Percentiles rank a stretch among this genome's conserved stretches.
Conservation (phyloP, 805 yeast species). For the Candida methanosorbosa region DNA sequence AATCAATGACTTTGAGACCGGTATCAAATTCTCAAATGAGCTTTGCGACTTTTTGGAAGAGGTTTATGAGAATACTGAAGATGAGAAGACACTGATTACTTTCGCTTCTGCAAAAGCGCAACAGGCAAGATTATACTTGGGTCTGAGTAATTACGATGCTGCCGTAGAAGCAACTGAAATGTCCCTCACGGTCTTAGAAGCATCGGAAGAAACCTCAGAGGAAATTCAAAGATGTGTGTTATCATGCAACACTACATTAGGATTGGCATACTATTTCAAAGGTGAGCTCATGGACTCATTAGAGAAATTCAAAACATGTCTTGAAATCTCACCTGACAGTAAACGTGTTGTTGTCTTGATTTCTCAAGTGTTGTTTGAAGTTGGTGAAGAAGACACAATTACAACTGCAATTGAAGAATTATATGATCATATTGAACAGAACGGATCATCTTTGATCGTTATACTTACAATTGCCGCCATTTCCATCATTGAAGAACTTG, state of each 20-base stretch:
- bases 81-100: constrained; percentile 32
- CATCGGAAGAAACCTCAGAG: not conserved
- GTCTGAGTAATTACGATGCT: constrained; percentile 39
- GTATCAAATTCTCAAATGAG: constrained; percentile 36
- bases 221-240: constrained; percentile 25
- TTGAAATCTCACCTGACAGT: constrained; percentile 39
- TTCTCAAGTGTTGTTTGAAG: constrained; percentile 72
- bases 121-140: constrained; percentile 63
- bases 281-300: constrained; percentile 43
- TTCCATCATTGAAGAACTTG: constrained; percentile 51
- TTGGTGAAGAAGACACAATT: constrained; percentile 65
- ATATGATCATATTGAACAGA: constrained; percentile 49
- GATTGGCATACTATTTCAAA: constrained; percentile 58
- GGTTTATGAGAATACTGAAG: constrained; percentile 46
- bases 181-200: constrained; percentile 40
- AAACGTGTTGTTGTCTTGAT: constrained; percentile 63
- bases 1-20: constrained; percentile 50
- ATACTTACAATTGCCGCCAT: constrained; percentile 77
- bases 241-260: constrained; percentile 64
- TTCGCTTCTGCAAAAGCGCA: constrained; percentile 61
- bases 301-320: constrained; percentile 11
- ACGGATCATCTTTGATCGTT: constrained; percentile 60
- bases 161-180: constrained; percentile 57
- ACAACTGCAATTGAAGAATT: constrained; percentile 82
- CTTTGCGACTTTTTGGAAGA: constrained; percentile 33